Conservation (phyloP, 495 filamentous ascomycete genomes). For the Hyaloscypha finlandica region DNA sequence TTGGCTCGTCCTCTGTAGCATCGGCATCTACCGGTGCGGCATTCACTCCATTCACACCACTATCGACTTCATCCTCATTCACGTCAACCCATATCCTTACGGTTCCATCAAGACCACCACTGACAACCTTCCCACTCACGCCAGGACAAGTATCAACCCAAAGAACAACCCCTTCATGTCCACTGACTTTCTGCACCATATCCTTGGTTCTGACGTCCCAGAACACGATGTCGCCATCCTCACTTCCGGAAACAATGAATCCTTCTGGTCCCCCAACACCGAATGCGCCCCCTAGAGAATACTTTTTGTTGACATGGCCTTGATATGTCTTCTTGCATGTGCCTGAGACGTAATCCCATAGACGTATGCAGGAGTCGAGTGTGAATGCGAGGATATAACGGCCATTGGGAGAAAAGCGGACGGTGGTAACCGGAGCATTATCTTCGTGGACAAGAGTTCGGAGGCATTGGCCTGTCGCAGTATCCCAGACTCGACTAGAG, state of each 20-base stretch:
- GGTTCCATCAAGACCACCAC: slow-evolving; percentile 64
- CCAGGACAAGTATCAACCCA: slow-evolving; percentile 70
- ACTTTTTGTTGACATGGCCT: slow-evolving; percentile 84
- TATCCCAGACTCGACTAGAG: slow-evolving; percentile 84
- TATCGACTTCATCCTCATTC: slow-evolving; percentile 30
- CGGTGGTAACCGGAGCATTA: slow-evolving; percentile 86
- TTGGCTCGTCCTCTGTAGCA: slow-evolving; percentile 14
- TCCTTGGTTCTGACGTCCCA: slow-evolving; percentile 91
- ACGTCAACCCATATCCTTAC: slow-evolving; percentile 62
- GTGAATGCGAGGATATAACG: slow-evolving; percentile 90
- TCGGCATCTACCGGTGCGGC: slow-evolving; percentile 6
- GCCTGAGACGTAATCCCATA: slow-evolving; percentile 94
- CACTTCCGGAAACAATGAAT: slow-evolving; percentile 81
- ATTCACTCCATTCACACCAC: slow-evolving; percentile 13
- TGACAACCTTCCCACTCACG: slow-evolving; percentile 51
- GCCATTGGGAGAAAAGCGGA: slow-evolving; percentile 91
- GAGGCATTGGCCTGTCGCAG: slow-evolving; percentile 91
- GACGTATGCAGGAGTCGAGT: slow-evolving; percentile 81
- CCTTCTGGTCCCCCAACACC: slow-evolving; percentile 60
- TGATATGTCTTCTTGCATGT: slow-evolving; percentile 95
- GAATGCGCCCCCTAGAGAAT: slow-evolving; percentile 80
- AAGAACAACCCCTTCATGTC: slow-evolving; percentile 80
- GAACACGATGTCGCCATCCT: slow-evolving; percentile 79
- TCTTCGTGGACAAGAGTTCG: slow-evolving; percentile 95
- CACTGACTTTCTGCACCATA: slow-evolving; percentile 68